These are phyloP conservation scores for Cutaneotrichosporon cyanovorans DNA, from an alignment of 1,284 basidiomycete genomes.

Conservation along the genomic window DNA sequence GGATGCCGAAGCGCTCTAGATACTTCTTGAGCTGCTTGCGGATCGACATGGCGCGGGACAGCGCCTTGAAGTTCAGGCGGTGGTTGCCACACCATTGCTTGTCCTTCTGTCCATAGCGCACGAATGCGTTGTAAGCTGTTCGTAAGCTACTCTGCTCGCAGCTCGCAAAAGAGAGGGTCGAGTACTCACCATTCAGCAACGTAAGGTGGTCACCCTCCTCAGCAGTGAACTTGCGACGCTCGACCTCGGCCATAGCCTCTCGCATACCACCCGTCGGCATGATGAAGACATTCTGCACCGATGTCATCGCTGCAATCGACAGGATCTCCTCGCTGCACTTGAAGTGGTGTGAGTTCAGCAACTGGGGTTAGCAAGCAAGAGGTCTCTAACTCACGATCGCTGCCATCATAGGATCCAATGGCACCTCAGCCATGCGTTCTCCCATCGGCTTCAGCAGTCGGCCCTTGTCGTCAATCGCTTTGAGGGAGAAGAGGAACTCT, in stretches of 20 bases:
- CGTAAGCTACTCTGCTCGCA: conserved; percentile 1
- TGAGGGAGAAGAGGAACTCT: conserved; percentile 52
- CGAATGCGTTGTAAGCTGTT: conserved; percentile 85
- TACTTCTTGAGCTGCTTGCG: conserved; percentile 87
- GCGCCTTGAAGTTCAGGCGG: conserved; percentile 80
- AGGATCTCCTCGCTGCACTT: conserved; percentile 87
- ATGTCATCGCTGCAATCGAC: conserved; percentile 90
- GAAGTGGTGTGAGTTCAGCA: conserved; percentile 74
- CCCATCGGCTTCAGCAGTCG: conserved; percentile 50
- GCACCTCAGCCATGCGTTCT: conserved; percentile 52
- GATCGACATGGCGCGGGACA: conserved; percentile 87
- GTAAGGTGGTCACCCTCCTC: conserved; percentile 96
- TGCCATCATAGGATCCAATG: conserved; percentile 54
- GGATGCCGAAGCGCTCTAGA: conserved; percentile 75
- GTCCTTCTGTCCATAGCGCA: conserved; percentile 64
- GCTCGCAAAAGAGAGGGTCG: neutral
- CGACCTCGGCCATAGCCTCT: conserved; percentile 76
- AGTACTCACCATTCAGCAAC: conserved; percentile 67
- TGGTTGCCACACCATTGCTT: conserved; percentile 89
- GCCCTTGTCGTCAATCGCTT: conserved; percentile 51
- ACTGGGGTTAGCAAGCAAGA: conserved; percentile 47
- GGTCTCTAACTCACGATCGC: conserved; percentile 47
- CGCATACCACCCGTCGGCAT: conserved; percentile 70
- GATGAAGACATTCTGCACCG: conserved; percentile 80
- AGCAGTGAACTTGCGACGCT: conserved; percentile 87